Evolutionary conservation across 78 protist species (phyloP).

Genomic region (Blattamonas nauphoetae): DNA sequence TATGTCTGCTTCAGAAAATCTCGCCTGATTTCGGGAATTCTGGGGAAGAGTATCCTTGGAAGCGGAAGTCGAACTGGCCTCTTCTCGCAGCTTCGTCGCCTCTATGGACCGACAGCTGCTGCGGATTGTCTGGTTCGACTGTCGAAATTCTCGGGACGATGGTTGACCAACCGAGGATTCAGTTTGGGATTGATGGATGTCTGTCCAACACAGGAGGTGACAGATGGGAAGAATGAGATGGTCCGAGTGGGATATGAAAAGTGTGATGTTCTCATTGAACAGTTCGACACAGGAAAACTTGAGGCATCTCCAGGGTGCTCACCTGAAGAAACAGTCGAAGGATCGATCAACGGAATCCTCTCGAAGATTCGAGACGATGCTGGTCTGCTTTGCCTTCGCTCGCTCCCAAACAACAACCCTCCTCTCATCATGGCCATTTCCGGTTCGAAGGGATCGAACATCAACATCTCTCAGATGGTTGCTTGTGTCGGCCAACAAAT

Average conservation of each 20-base stretch:
- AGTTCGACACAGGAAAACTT: slow-evolving; percentile 25
- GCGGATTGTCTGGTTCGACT: slow-evolving; percentile 81
- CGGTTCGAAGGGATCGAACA: slow-evolving; percentile 92
- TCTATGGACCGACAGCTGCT: slow-evolving; percentile 46
- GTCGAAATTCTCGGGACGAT: slow-evolving; percentile 54
- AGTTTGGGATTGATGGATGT: slow-evolving; percentile 93
- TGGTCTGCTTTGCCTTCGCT: slow-evolving; percentile 73
- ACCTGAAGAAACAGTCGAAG: slow-evolving; percentile 34
- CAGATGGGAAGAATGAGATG: slow-evolving; percentile 47
- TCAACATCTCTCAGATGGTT: slow-evolving; percentile 96
- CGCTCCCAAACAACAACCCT: slow-evolving; percentile 64
- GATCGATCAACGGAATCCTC: slow-evolving; percentile 55
- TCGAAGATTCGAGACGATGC: slow-evolving; percentile 76
- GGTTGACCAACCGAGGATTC: slow-evolving; percentile 62
- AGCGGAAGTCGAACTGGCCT: slow-evolving; percentile 66
- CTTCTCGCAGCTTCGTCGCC: slow-evolving; percentile 68
- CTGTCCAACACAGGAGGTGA: slow-evolving; percentile 54
- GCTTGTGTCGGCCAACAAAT: slow-evolving; percentile 96
- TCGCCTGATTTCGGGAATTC: slow-evolving; percentile 73
- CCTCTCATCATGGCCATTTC: slow-evolving; percentile 96
- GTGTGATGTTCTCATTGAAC: slow-evolving; percentile 47
- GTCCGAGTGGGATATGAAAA: slow-evolving; percentile 48
- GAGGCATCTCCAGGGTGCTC: slow-evolving; percentile 73
- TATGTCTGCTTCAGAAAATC: slow-evolving; percentile 54
- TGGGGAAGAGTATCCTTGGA: slow-evolving; percentile 70